Conservation (phyloP, 257 asterid genomes). For the Solanum piurae region DNA sequence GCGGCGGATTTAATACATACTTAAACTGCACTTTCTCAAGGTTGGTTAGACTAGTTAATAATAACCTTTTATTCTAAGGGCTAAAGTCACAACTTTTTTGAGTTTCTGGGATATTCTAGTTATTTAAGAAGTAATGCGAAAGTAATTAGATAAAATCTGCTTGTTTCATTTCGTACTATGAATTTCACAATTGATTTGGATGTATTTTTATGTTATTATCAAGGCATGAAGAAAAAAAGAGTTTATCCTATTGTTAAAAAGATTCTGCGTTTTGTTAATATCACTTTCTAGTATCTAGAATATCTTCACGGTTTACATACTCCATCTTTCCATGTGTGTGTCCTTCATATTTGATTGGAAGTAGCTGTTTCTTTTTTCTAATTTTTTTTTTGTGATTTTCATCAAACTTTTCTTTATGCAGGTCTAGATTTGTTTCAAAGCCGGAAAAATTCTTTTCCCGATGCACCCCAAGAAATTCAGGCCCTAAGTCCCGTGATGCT, state of each 20-base stretch:
- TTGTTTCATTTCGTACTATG: not conserved
- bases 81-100: not conserved
- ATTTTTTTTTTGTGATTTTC: not conserved
- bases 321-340: not conserved
- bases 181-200: not conserved
- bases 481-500: slow-evolving; percentile 89
- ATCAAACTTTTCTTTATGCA: slow-evolving; percentile 11
- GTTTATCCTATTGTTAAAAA: not conserved
- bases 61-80: not conserved
- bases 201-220: not conserved
- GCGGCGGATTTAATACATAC: not conserved
- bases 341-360: not conserved
- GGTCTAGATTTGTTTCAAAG: slow-evolving; percentile 50
- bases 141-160: not conserved
- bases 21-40: not conserved
- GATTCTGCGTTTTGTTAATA: not conserved
- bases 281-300: not conserved
- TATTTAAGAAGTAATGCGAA: not conserved
- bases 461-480: slow-evolving; percentile 59
- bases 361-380: not conserved
- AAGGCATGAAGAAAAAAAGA: not conserved
- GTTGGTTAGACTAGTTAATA: not conserved
- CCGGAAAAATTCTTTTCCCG: slow-evolving; percentile 64
- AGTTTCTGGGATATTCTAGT: not conserved
- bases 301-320: not conserved